Evolutionary conservation across 768 basidiomycete genomes (phyloP).

Genomic region (Suillus variegatus): DNA sequence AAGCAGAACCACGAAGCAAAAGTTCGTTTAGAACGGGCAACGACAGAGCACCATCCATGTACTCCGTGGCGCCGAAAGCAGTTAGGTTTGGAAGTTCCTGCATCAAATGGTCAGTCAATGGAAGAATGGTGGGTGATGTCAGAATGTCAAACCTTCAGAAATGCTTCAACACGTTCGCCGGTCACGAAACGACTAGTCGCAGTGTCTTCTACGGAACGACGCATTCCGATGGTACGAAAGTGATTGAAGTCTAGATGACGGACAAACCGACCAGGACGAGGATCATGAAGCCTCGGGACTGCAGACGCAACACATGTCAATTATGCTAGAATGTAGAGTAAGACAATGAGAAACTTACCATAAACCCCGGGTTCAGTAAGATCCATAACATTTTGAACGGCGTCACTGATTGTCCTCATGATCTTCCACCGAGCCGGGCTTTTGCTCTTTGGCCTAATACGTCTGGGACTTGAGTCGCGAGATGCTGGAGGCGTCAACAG

Average conservation of each 20-base stretch:
- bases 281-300: conserved; percentile 73
- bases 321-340: conserved; percentile 6
- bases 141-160: conserved; percentile 62
- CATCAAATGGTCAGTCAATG: conserved; percentile 6
- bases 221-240: conserved; percentile 96
- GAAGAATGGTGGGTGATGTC: conserved; percentile 8
- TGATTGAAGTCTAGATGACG: conserved; percentile 93
- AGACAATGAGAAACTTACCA: conserved; percentile 44
- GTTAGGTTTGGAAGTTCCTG: conserved; percentile 88
- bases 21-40: conserved; percentile 85
- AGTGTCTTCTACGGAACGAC: conserved; percentile 88
- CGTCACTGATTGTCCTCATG: conserved; percentile 75
- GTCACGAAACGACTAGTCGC: conserved; percentile 92
- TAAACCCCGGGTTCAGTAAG: conserved; percentile 68
- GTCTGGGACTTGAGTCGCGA: conserved; percentile 80
- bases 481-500: conserved; percentile 78
- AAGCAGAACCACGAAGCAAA: conserved; percentile 80
- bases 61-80: conserved; percentile 95
- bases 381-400: conserved; percentile 71
- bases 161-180: conserved; percentile 74
- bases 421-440: conserved; percentile 86
- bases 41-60: conserved; percentile 94
- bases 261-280: conserved; percentile 78
- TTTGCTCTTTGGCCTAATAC: conserved; percentile 73
- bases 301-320: conserved; percentile 10